phyloP scores from a whole-genome alignment of 2,329 filamentous ascomycete species.

The Talaromyces sp. region DNA sequence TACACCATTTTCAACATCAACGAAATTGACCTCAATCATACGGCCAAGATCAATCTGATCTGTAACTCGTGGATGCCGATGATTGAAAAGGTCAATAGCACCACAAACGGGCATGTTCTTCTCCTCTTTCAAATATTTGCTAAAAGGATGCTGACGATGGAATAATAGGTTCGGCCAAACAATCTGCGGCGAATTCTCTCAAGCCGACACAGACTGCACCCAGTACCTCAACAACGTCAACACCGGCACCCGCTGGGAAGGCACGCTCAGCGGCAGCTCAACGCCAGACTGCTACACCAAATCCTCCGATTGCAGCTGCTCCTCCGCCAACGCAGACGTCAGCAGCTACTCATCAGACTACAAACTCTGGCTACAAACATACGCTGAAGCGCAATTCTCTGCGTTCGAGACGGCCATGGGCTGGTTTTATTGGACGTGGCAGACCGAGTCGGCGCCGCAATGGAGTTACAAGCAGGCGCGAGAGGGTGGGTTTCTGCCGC shows the following conservation, averaged over 20 bases:
- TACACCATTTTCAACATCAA: conserved; percentile 96
- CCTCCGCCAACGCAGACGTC: conserved; percentile 69
- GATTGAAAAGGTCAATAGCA: conserved; percentile 67
- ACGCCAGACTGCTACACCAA: conserved; percentile 65
- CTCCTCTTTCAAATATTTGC: not conserved
- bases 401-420: conserved; percentile 91
- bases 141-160: conserved; percentile 1
- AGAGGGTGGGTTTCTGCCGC: conserved; percentile 73
- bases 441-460: conserved; percentile 77
- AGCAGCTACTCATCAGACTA: conserved; percentile 66
- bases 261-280: conserved; percentile 42
- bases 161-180: conserved; percentile 78
- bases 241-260: conserved; percentile 85
- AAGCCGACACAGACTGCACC: conserved; percentile 95
- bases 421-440: conserved; percentile 99
- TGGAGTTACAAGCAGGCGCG: conserved; percentile 70
- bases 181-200: conserved; percentile 93
- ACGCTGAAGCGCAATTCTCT: conserved; percentile 94
- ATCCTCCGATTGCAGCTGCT: conserved; percentile 68
- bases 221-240: conserved; percentile 83
- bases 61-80: conserved; percentile 84
- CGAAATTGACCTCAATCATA: conserved; percentile 77
- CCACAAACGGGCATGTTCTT: conserved; percentile 56
- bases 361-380: conserved; percentile 80
- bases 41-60: conserved; percentile 79